Base-by-base conservation (phyloP, 768 basidiomycete species). In the Trametes coccinea region DNA sequence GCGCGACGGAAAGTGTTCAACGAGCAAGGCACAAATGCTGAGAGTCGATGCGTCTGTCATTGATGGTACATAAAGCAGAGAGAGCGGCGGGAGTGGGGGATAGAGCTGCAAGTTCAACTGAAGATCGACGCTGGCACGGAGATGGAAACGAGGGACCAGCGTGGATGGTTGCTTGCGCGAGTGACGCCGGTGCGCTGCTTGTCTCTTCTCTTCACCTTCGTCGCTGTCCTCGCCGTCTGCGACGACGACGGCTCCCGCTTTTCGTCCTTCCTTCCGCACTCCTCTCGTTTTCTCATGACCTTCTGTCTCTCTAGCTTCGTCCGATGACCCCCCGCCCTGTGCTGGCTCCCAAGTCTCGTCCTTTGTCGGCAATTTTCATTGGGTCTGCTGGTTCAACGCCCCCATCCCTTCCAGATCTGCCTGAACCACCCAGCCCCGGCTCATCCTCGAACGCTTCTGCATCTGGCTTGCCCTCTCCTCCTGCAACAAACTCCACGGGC, bases 401-500 rank as follows among this genome's bases (percentile, higher is more conserved):
- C 37, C 75, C 79, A 13, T 71, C 77, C 49, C 77, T 89, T 17
- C 89, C 89, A 3, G 86, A 88, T 67, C 80, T 90, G 46, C 88
- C 88, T 52, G 86, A 86, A 63, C 87, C 86, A 3, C 85, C 87
- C n/a, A 88, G 85, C 63, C 86, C 87, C 10, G 56, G 58, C 33
- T 78, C 27, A 75, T 79, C 37, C 77, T 79, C 59, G 80, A 85
- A 69, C 63, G 76, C 79, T 59, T 90, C 89, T 5, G 76, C 79
- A 57, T 90, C 89, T 4, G 90, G 91, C 5, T 72, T 93, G 5
- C 91, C 92, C 1, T 92, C 90, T 27, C 92, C 92, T 0, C 92
- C 92, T 45, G 90, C 89, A 30, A 90, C 92, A 17, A 92, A 92
- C 70, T 92, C 90, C 10, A 92, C 90, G 1, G 90, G 88, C 37